Percentiles rank a stretch among this genome's conserved stretches.
Conservation (phyloP, 2,329 filamentous ascomycete species). For the Neonectria punicea region DNA sequence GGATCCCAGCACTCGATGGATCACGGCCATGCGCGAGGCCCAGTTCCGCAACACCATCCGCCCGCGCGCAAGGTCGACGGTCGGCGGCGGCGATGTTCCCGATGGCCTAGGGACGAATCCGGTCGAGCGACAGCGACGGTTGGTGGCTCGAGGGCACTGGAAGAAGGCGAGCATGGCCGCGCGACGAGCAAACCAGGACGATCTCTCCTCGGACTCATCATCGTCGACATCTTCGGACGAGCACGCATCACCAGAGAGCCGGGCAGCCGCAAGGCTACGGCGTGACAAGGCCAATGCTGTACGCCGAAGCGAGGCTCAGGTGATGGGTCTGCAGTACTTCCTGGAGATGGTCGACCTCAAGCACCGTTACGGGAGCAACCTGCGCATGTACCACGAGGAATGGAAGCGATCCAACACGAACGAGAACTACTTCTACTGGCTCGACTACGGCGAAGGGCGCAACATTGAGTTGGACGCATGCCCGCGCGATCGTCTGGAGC, state of each 20-base stretch:
- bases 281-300: slow-evolving; percentile 63
- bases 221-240: slow-evolving; percentile 44
- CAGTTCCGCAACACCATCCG: slow-evolving; percentile 63
- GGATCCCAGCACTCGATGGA: slow-evolving; percentile 77
- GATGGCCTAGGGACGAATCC: slow-evolving; percentile 19
- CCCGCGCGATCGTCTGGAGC: slow-evolving; percentile 78
- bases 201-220: slow-evolving; percentile 57
- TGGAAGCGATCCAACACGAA: slow-evolving; percentile 83
- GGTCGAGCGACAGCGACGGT: slow-evolving; percentile 30
- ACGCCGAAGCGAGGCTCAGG: slow-evolving; percentile 74
- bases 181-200: slow-evolving; percentile 76
- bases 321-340: slow-evolving; percentile 89
- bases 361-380: slow-evolving; percentile 86
- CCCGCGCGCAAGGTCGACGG: slow-evolving; percentile 50
- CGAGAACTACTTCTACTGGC: slow-evolving; percentile 95
- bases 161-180: slow-evolving; percentile 77
- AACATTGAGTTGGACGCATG: slow-evolving; percentile 76
- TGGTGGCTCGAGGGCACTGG: slow-evolving; percentile 75
- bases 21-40: slow-evolving; percentile 70
- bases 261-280: slow-evolving; percentile 50
- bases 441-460: slow-evolving; percentile 83
- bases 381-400: slow-evolving; percentile 82
- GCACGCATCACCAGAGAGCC: slow-evolving; percentile 50
- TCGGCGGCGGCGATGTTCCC: slow-evolving; percentile 18
- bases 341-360: slow-evolving; percentile 86